Evolutionary conservation across 2,329 filamentous ascomycete species (phyloP), one percentile per base, ranked within the genome.

Genomic region (Fusarium neocosmosporiellum): DNA sequence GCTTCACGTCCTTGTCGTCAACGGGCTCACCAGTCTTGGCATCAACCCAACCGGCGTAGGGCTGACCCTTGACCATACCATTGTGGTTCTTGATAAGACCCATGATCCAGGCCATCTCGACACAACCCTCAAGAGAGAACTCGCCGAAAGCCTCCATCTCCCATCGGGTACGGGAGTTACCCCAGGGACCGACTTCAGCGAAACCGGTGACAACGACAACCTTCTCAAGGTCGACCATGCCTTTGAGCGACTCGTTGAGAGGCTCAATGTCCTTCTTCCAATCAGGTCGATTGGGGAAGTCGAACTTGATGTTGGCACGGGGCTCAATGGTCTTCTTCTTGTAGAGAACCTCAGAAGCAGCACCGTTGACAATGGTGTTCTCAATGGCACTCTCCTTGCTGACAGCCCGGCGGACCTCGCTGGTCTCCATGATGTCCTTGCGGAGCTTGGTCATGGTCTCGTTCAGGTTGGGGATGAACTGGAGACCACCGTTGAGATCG

Each of bases 91-190:
- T 98, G 87, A 99, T 98, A 68, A 98, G 91, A 80, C 96, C 96
- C 96, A 98, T 99, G 83, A 99, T 94, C 96, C 96, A 99, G 34
- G 96, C 95, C 96, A 99, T 99, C 84, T 99, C 96, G 69, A 99
- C 93, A 79, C 96, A 98, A 33, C 96, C 96, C 83, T 99, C 97
- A 16, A 99, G 90, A 10, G 96, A 98, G 86, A 99, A 99, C 80
- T 98, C 90, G 80, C 96, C 96, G 75, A 95, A 92, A 2, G 96
- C 95, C 83, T 99, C 96, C 96, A 99, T 99, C 86, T 99, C 96
- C 96, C 96, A 99, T 71, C 96, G 92, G 53, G 96, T 99, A 78
- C 96, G 92, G 4, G 96, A 96, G 87, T 98, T 99, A 87, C 96
- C 96, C 97, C 96, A 99, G 9, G 96, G 96, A 55, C 96, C 95